Evolutionary conservation across 1,284 basidiomycete genomes (phyloP).

Genomic region (Ganoderma multipileum): DNA sequence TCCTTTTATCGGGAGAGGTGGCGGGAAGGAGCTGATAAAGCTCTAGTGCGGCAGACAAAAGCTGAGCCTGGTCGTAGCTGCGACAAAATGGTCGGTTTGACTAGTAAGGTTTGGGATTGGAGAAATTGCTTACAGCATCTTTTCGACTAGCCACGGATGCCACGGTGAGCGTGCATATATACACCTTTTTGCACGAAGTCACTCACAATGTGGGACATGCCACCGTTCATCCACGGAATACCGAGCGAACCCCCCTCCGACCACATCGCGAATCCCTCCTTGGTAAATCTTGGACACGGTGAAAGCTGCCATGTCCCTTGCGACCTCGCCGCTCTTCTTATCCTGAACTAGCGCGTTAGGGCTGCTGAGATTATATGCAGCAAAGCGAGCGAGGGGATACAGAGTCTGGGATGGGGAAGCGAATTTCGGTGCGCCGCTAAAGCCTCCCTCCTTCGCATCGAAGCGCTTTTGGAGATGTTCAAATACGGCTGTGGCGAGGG

Average conservation of each 20-base stretch:
- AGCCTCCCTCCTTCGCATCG: conserved; percentile 46
- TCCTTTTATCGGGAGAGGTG: conserved; percentile 35
- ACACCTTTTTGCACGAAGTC: background rate
- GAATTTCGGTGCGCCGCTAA: conserved; percentile 51
- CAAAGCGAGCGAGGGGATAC: conserved; percentile 36
- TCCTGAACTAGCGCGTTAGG: conserved; percentile 10
- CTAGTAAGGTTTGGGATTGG: no score
- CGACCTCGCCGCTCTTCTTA: conserved; percentile 29
- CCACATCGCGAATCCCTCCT: conserved; percentile 53
- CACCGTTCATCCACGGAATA: conserved; percentile 53
- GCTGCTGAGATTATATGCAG: conserved; percentile 24
- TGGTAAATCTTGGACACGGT: conserved; percentile 43
- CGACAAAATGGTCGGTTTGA: background rate
- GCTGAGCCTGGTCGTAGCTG: conserved; percentile 51
- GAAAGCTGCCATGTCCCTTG: conserved; percentile 37
- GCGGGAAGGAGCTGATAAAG: conserved; percentile 37
- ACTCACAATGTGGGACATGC: conserved; percentile 50
- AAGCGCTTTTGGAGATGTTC: conserved; percentile 32
- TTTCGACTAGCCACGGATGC: conserved; percentile 41
- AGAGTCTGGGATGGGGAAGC: conserved; percentile 36
- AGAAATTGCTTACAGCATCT: conserved; percentile 46
- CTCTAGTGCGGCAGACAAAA: conserved; percentile 35
- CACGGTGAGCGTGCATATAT: background rate
- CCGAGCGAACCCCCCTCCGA: conserved; percentile 50
- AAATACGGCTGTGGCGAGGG: conserved; percentile 25